phyloP scores from a whole-genome alignment of 768 basidiomycete genomes.

The Calocera viscosa region DNA sequence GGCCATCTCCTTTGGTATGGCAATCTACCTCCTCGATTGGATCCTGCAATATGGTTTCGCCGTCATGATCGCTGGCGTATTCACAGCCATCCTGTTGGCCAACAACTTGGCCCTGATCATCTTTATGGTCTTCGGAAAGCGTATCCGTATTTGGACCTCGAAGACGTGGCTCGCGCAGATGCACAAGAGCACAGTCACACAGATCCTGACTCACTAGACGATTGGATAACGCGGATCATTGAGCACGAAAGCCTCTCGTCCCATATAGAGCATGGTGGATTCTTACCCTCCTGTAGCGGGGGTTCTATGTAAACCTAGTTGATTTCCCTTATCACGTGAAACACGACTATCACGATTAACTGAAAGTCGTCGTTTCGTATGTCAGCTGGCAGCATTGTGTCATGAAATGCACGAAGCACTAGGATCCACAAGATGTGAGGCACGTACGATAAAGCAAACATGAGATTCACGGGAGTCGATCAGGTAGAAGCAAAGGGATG shows the following conservation, averaged over 20 bases:
- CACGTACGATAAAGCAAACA: no score
- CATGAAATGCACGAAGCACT: no score
- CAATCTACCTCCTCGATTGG: conserved; percentile 12
- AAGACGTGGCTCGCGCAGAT: conserved; percentile 6
- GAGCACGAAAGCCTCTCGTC: no score
- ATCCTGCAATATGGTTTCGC: conserved; percentile 11
- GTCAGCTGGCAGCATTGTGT: no score
- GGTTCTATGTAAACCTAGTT: no score
- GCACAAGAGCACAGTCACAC: not conserved
- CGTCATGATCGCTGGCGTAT: conserved; percentile 12
- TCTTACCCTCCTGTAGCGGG: no score
- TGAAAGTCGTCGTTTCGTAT: no score
- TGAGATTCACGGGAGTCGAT: not conserved
- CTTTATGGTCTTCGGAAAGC: conserved; percentile 11
- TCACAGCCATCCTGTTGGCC: conserved; percentile 2
- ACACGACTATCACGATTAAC: no score
- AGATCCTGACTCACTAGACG: not conserved
- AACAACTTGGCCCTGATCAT: conserved; percentile 10
- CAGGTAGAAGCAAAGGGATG: not conserved
- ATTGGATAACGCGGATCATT: not conserved
- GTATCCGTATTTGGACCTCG: conserved; percentile 7
- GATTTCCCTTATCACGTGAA: no score
- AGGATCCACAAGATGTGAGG: no score
- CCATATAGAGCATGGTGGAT: no score
- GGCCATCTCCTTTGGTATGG: conserved; percentile 14